Evolutionary conservation across 2,329 filamentous ascomycete genomes (phyloP), one percentile per base, ranked within the genome.

Genomic region (Exophiala spinifera): DNA sequence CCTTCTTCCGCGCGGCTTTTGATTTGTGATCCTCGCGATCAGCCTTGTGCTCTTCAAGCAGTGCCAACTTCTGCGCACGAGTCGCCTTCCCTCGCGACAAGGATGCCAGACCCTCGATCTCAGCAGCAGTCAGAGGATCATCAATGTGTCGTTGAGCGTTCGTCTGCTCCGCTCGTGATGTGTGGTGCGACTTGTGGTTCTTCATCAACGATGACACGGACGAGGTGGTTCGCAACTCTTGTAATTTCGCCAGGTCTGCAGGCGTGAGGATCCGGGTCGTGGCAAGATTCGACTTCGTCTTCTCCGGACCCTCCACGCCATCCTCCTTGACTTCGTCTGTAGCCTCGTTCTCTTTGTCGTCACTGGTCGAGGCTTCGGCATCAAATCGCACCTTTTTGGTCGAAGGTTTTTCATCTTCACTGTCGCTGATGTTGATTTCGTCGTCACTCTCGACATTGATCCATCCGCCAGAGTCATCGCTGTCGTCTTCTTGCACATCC

Each of bases 181-280:
- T 78, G 64, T 61, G 69, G 65, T 57, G 69, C 59, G 64, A 70
- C 65, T 64, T 69, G 15, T 67, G 64, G 28, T 64, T 60, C 46
- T 73, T 66, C 39, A 59, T 46, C 23, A 86, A 71, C 58, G 88
- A 86, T 60, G 87, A 83, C 44, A 97, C 75, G 33, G 83, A 81
- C 17, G 89, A 84, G 40, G 87, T 78, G 46, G 88, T 78, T 44
- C 89, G 88, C 20, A 99, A 84, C 72, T 96, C 92, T 58, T 89
- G 85, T 17, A 99, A 85, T 70, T 97, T 97, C 63, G 89, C 86
- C n/a, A 97, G 81, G 72, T 99, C 94, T 11, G 94, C 94, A 0
- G 94, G 94, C 0, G 94, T 99, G 58, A 99, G 85, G 61, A 99
- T 95, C 46, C 89, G 87, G 1, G 89, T 95, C 0, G 89, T 96